A percentile compares a stretch with the other conserved stretches of the same genome.
Evolutionary conservation across 2,329 filamentous ascomycete species (phyloP).

Genomic region (Hypoxylon sp.): DNA sequence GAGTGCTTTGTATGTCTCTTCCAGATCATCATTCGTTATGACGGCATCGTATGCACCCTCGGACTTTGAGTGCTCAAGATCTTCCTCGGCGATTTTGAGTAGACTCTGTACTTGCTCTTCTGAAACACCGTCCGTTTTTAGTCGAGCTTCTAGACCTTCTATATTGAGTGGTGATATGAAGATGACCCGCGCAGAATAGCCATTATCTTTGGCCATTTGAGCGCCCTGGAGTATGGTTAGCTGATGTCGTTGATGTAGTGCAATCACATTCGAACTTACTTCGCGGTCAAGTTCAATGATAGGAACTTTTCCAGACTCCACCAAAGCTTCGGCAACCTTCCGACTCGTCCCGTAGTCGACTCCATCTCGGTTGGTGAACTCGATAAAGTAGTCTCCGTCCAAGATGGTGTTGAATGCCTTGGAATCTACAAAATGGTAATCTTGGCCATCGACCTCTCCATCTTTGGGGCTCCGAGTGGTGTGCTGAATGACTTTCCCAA

Average conservation of each 20-base stretch:
- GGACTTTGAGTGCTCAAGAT: slow-evolving; percentile 62
- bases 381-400: slow-evolving; percentile 72
- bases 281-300: slow-evolving; percentile 68
- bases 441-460: slow-evolving; percentile 66
- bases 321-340: slow-evolving; percentile 66
- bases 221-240: slow-evolving; percentile 61
- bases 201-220: slow-evolving; percentile 71
- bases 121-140: slow-evolving; percentile 61
- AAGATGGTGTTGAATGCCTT: slow-evolving; percentile 71
- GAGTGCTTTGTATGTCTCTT: slow-evolving; percentile 64
- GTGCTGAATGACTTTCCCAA: slow-evolving; percentile 71
- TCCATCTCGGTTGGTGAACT: slow-evolving; percentile 66
- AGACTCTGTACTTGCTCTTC: slow-evolving; percentile 64
- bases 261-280: slow-evolving; percentile 57
- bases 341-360: slow-evolving; percentile 70
- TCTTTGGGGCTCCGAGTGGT: slow-evolving; percentile 67
- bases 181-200: slow-evolving; percentile 69
- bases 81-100: slow-evolving; percentile 58
- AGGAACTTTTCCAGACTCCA: slow-evolving; percentile 71
- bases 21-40: slow-evolving; percentile 67
- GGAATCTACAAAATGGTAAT: slow-evolving; percentile 70
- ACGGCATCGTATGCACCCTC: slow-evolving; percentile 66
- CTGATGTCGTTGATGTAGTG: background rate
- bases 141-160: slow-evolving; percentile 58
- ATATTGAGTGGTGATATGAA: slow-evolving; percentile 64